Evolutionary conservation across 2,329 filamentous ascomycete species (phyloP).

Genomic region (Ophiostoma tasmaniense): DNA sequence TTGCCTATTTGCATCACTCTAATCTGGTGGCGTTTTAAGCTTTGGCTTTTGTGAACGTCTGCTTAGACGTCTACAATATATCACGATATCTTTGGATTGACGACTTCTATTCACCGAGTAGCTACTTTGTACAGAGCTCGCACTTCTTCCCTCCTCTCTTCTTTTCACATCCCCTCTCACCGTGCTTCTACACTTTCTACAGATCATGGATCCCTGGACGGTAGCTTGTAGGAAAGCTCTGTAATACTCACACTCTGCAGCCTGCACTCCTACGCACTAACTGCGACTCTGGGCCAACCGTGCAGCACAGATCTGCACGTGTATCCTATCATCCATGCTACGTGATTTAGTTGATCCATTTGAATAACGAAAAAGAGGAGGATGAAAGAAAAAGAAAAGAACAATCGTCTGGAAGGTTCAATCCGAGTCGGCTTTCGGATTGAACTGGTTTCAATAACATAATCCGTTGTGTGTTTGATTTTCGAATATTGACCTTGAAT

Average conservation of each 20-base stretch:
- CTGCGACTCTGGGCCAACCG: background rate
- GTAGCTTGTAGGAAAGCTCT: too few species aligned
- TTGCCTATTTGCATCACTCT: background rate
- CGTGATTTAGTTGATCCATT: background rate
- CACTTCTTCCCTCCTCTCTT: too few species aligned
- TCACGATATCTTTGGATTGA: too few species aligned
- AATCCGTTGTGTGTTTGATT: background rate
- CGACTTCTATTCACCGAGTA: too few species aligned
- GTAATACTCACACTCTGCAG: too few species aligned
- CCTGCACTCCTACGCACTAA: background rate
- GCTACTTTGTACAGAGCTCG: too few species aligned
- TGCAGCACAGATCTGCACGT: background rate
- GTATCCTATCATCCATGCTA: background rate
- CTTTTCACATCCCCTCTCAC: too few species aligned
- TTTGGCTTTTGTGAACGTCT: background rate
- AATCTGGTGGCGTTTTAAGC: conserved; percentile 6
- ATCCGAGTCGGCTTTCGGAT: background rate
- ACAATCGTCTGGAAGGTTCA: background rate
- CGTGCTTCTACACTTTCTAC: too few species aligned
- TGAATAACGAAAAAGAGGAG: background rate
- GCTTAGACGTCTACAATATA: too few species aligned
- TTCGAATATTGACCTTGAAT: background rate
- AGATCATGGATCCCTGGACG: too few species aligned
- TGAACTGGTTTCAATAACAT: background rate
- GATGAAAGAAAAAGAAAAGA: background rate